These are phyloP conservation scores for Mycena olivaceomarginata DNA, from an alignment of 768 basidiomycete genomes.

Conservation along the genomic window DNA sequence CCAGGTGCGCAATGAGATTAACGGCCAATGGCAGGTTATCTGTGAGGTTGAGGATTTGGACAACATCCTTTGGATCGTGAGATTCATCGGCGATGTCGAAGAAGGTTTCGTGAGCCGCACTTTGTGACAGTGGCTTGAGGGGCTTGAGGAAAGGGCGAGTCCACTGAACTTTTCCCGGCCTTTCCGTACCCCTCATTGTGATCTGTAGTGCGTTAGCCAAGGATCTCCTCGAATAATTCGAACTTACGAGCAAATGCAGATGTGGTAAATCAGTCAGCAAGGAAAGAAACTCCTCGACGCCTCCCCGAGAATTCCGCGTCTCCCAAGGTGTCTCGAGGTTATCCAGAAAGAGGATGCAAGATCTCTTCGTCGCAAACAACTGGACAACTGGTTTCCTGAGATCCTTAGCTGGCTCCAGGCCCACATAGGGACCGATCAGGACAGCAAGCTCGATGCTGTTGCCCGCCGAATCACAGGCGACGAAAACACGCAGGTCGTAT, in stretches of 20 bases:
- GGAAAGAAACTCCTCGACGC: slow-evolving; percentile 2
- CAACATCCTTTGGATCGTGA: background rate
- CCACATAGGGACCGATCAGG: background rate
- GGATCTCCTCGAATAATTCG: background rate
- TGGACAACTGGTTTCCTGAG: background rate
- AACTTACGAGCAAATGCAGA: background rate
- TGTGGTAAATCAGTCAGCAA: background rate
- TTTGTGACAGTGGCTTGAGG: too few species aligned
- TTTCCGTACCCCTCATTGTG: too few species aligned
- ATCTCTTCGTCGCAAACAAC: background rate
- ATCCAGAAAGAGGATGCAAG: background rate
- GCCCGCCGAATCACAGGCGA: background rate
- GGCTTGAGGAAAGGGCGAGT: too few species aligned
- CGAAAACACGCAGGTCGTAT: background rate
- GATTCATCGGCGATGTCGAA: slow-evolving; percentile 2
- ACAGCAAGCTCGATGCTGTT: background rate
- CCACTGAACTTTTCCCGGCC: too few species aligned
- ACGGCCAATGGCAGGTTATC: slow-evolving; percentile 25
- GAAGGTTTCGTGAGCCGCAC: too few species aligned
- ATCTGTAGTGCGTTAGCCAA: too few species aligned
- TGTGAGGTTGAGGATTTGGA: slow-evolving; percentile 9
- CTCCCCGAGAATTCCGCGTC: background rate
- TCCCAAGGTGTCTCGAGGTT: slow-evolving; percentile 19
- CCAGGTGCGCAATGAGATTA: background rate
- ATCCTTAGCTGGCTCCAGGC: background rate